Base-by-base conservation (phyloP, 2,329 filamentous ascomycete genomes). In the Colletotrichum sp. region DNA sequence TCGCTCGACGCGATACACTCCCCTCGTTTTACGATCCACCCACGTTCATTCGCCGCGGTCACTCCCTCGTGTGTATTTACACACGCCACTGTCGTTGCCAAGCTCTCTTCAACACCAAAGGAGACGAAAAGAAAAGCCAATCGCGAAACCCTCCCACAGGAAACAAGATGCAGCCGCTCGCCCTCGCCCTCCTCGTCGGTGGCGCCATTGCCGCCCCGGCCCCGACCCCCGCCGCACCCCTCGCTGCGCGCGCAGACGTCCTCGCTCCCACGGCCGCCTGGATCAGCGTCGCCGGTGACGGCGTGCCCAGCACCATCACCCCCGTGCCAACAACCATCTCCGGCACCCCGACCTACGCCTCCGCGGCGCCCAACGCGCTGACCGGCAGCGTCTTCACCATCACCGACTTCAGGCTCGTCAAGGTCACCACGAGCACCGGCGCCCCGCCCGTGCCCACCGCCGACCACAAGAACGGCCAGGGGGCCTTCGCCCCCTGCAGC, bases 281-380 rank as follows among this genome's bases (percentile, higher is more conserved):
- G 90, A 87, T 91, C 63, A 86, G 84, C 6, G 87, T 92, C 76
- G 84, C 87, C 80, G 84, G 86, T 67, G 84, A 88, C 58, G 88
- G 87, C 78, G 82, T 82, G 38, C 86, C 89, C 18, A 84, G 81
- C 61, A 91, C 90, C 12, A 82, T 88, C 74, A 91, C 90, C 13
- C 90, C 90, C 15, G 83, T 86, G 15, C 78, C 85, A 34, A 89
- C 85, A 60, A 89, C 88, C 28, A 80, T 88, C 76, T 81, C 82
- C 77, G 89, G 88, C 66, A 86, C 84, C n/a, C 84, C 88, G 6
- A 82, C 81, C 26, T 74, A 83, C 16, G 75, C 82, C 21, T 81
- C 86, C 65, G 83, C 82, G 28, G 86, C 87, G 36, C 86, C 88
- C 34, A 85, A 88, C 80, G 87, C 88, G 69, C 80, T 88, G 72